Evolutionary conservation across 352 stramenopile species (phyloP), one percentile per base, ranked within the genome.

Genomic region (Pythium coloratum): DNA sequence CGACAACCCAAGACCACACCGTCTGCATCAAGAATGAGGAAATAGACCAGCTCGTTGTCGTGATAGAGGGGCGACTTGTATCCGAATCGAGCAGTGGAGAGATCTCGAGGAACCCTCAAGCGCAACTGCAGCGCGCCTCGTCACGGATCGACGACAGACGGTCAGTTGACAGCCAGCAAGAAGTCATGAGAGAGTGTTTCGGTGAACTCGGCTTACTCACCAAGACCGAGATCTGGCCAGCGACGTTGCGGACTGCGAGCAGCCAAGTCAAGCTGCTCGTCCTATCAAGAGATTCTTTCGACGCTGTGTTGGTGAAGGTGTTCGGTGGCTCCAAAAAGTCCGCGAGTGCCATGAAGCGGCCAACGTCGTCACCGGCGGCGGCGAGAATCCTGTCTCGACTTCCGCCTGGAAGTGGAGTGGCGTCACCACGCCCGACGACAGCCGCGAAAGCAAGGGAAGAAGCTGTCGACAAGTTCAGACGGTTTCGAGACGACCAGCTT

Each of bases 131-230:
- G 6, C 36, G 50, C 3, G 26, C 24, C 1, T 6, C 50, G 2
- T 56, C 50, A 24, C 50, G 50, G 24, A 38, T 46, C 6, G 55
- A 69, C 18, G 55, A 59, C 10, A 55, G 18, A 16, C 42, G 62
- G 33, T 69, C 51, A 16, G 14, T 49, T 3, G 20, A 56, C 14
- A 58, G 60, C 58, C 26, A 36, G 55, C 9, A 62, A 14, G 56
- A 36, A 3, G 8, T 20, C 16, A 18, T 7, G 32, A 75, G 60
- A 34, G 55, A 34, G 40, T 66, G 0, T 66, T 64, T 86, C n/a
- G 81, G 81, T 16, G 76, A 86, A 28, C 40, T 90, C 5, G 74
- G 76, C 0, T 79, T 90, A 70, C 65, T 88, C 18, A 75, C 66
- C 7, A 83, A 75, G 20, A 59, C 61, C 4, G 76, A 82, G 34